Evolutionary conservation across 1,139 yeast species (phyloP).

Genomic region (Saccharomyces uvarum): DNA sequence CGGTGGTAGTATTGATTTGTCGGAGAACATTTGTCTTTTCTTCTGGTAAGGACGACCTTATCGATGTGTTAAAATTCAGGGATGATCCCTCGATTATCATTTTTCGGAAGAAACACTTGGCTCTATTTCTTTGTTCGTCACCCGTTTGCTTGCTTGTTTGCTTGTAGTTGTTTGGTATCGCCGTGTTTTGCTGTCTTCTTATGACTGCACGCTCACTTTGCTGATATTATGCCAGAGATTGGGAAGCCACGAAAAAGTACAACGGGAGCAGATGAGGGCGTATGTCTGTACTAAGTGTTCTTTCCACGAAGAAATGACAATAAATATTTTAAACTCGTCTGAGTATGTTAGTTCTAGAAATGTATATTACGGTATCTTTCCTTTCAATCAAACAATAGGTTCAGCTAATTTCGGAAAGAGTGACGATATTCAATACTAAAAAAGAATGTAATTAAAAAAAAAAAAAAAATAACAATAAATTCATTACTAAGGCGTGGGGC

Average conservation of each 20-base stretch:
- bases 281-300: background rate
- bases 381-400: background rate
- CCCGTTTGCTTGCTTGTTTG: background rate
- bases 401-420: background rate
- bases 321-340: background rate
- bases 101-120: background rate
- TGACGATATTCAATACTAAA: background rate
- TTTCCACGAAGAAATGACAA: background rate
- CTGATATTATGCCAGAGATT: background rate
- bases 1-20: slow-evolving; percentile 25
- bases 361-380: background rate
- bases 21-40: background rate
- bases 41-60: background rate
- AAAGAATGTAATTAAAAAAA: background rate
- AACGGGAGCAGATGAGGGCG: background rate
- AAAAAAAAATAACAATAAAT: background rate
- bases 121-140: background rate
- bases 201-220: background rate
- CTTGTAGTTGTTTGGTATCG: background rate
- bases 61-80: slow-evolving; percentile 1
- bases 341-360: background rate
- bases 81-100: background rate
- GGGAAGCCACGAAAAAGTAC: background rate
- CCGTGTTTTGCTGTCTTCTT: background rate
- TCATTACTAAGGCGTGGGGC: background rate